These are phyloP conservation scores for Cladosporium phlei DNA, from an alignment of 2,329 filamentous ascomycete genomes.

Conservation along the genomic window DNA sequence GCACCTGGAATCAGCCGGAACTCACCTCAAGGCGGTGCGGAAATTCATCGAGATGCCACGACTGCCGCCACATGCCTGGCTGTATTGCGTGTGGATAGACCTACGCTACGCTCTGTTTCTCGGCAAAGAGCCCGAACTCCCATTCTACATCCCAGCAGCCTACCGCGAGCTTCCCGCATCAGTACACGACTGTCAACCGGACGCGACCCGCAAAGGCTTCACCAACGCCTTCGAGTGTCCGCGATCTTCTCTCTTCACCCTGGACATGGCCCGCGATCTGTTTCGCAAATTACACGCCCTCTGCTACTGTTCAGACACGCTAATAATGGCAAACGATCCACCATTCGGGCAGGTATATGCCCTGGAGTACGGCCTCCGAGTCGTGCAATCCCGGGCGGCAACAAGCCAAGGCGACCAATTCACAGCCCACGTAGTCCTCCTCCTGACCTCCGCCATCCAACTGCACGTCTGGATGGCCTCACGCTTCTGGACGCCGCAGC, in stretches of 20 bases:
- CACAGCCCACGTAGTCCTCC: background rate
- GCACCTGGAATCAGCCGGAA: conserved; percentile 4
- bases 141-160: conserved; percentile 3
- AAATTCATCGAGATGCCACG: conserved; percentile 9
- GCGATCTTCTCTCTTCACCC: conserved; percentile 4
- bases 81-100: conserved; percentile 8
- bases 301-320: conserved; percentile 6
- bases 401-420: background rate
- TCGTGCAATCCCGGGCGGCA: conserved; percentile 2
- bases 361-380: conserved; percentile 8
- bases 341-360: conserved; percentile 8
- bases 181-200: background rate
- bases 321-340: background rate
- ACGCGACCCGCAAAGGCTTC: conserved; percentile 2
- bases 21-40: conserved; percentile 5
- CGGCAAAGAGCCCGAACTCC: background rate
- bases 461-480: conserved; percentile 12
- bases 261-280: conserved; percentile 8
- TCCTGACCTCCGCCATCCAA: conserved; percentile 9
- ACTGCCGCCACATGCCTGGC: conserved; percentile 1
- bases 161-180: conserved; percentile 1
- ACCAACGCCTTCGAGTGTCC: conserved; percentile 8
- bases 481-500: conserved; percentile 9
- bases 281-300: conserved; percentile 8
- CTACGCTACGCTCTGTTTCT: conserved; percentile 3